A percentile compares a stretch with the other conserved stretches of the same genome.
phyloP scores from a whole-genome alignment of 345 rosid genomes.

The Diplotaxis tenuifolia region DNA sequence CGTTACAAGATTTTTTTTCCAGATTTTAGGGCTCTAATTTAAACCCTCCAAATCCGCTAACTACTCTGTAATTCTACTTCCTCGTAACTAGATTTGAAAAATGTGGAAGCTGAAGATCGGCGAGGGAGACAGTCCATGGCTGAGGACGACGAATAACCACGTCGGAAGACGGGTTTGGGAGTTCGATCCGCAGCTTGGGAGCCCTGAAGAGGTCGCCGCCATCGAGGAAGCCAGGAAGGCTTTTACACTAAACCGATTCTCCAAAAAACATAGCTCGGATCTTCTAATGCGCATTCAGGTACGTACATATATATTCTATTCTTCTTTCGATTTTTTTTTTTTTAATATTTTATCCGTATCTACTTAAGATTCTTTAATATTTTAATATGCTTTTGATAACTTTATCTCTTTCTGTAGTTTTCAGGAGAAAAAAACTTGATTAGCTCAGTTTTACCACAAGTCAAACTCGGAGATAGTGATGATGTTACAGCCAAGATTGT shows the following conservation, averaged over 20 bases:
- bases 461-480: conserved; percentile 53
- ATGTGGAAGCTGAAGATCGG: conserved; percentile 95
- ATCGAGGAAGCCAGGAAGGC: conserved; percentile 54
- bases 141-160: conserved; percentile 62
- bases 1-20: no score
- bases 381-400: no score
- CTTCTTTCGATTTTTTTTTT: neutral
- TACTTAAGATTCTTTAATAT: conserved; percentile 2
- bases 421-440: conserved; percentile 62
- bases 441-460: conserved; percentile 49
- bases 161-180: conserved; percentile 88
- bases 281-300: conserved; percentile 88
- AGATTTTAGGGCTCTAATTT: no score
- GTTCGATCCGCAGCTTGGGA: conserved; percentile 66
- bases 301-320: neutral
- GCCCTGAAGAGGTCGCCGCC: conserved; percentile 59
- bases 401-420: conserved; percentile 45
- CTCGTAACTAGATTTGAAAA: no score
- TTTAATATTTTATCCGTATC: neutral
- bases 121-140: conserved; percentile 78
- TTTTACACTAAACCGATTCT: conserved; percentile 56
- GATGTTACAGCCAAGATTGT: conserved; percentile 63
- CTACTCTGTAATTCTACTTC: no score
- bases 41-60: no score
- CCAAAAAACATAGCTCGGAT: conserved; percentile 77